Percentiles rank a stretch among this genome's conserved stretches.
Evolutionary conservation across 108 stramenopile species (phyloP).

Genomic region (Nitzschia sp.): DNA sequence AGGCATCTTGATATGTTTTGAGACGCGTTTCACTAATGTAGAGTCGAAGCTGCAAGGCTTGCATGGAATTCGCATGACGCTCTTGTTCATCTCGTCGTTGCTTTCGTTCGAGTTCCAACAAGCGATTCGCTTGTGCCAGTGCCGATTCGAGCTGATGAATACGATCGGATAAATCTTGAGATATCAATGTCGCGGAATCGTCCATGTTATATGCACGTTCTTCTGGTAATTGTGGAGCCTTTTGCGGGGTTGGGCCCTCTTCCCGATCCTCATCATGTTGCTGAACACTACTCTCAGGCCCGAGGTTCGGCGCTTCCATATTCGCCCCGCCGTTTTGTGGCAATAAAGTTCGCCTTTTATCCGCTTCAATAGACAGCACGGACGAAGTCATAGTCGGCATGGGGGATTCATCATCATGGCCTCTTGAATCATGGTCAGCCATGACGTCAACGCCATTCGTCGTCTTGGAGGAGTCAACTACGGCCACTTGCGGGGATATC

Average conservation of each 20-base stretch:
- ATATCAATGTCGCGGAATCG: neutral
- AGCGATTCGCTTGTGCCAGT: conserved; percentile 5
- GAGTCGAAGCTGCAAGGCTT: conserved; percentile 48
- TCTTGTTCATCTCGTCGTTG: conserved; percentile 21
- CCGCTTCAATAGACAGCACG: no score
- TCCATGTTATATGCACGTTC: no score
- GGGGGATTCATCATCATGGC: no score
- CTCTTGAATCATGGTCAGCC: no score
- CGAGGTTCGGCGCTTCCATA: no score
- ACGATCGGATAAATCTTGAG: neutral
- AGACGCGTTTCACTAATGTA: conserved; percentile 52
- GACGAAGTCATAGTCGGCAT: no score
- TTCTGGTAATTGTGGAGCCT: no score
- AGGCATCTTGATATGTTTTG: conserved; percentile 45
- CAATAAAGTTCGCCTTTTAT: no score
- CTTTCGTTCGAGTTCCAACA: neutral
- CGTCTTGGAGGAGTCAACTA: no score
- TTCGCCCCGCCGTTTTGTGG: no score
- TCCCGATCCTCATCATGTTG: neutral
- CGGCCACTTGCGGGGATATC: no score
- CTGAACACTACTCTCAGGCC: neutral
- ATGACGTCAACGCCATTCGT: no score
- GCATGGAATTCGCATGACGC: conserved; percentile 28
- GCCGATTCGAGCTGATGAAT: conserved; percentile 21
- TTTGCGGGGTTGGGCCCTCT: neutral